A percentile compares a stretch with the other conserved stretches of the same genome.
These are phyloP conservation scores for Meyerozyma elateridarum DNA, from an alignment of 1,139 yeast genomes.

Conservation along the genomic window DNA sequence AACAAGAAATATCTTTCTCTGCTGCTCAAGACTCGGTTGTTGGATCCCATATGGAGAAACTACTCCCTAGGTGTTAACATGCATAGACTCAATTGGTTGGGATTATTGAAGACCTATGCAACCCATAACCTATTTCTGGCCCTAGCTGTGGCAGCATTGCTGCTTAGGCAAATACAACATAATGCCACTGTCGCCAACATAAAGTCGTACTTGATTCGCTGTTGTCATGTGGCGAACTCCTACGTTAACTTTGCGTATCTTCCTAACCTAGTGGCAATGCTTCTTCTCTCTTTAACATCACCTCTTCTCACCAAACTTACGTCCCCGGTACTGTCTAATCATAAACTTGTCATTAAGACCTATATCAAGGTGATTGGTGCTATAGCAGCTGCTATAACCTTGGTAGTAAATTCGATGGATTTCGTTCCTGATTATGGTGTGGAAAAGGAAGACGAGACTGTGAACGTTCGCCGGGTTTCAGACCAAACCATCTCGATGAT, in stretches of 20 bases:
- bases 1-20: slow-evolving; percentile 35
- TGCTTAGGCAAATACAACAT: slow-evolving; percentile 9
- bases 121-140: slow-evolving; percentile 21
- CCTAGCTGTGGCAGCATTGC: slow-evolving; percentile 18
- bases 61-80: slow-evolving; percentile 26
- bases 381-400: slow-evolving; percentile 27
- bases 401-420: slow-evolving; percentile 23
- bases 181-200: too few species aligned
- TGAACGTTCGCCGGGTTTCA: slow-evolving; percentile 22
- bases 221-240: slow-evolving; percentile 28
- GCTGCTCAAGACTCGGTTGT: slow-evolving; percentile 26
- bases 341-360: slow-evolving; percentile 27
- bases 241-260: slow-evolving; percentile 32
- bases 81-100: slow-evolving; percentile 27
- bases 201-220: slow-evolving; percentile 18
- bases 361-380: slow-evolving; percentile 37
- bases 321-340: slow-evolving; percentile 10
- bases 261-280: slow-evolving; percentile 35
- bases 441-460: slow-evolving; percentile 11
- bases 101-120: slow-evolving; percentile 24
- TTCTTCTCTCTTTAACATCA: slow-evolving; percentile 32
- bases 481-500: slow-evolving; percentile 26
- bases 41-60: slow-evolving; percentile 44
- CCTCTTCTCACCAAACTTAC: slow-evolving; percentile 22
- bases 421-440: slow-evolving; percentile 22